Base-by-base conservation (phyloP, 2,329 filamentous ascomycete species). In the Botrytis aclada region DNA sequence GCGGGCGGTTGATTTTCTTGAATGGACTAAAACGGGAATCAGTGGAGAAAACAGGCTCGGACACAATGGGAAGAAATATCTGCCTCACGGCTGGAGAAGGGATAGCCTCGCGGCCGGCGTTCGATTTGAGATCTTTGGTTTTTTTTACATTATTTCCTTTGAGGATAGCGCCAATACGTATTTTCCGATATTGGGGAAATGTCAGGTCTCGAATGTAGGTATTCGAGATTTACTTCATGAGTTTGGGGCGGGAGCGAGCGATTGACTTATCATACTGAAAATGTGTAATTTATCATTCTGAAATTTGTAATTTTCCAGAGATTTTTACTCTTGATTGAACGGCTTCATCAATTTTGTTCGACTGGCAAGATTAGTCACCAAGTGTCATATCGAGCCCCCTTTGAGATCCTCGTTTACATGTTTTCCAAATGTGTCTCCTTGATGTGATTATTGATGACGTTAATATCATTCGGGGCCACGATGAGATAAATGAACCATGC, bases 71-170 rank as follows among this genome's bases (percentile, higher is more conserved):
- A 60, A 54, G 47, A 56, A 47, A 43, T 22, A 69, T 70, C 34
- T 72, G 71, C 71, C 71, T 72, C 71, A 70, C 71, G 71, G 71
- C 71, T 66, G 37, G 71, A 70, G 58, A 62, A 70, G 20, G 62
- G 43, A 72, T 54, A 69, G 71, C 71, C 64, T 72, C 65, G 22
- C 71, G 71, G 71, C 71, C 70, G 70, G 71, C 71, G 65, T 70
- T 72, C 20, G n/a, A 69, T 70, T 54, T 51, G 71, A 45, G 34
- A 22, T 37, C 45, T n/a, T 63, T 63, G 29, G 34, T 18, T 39
- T n/a, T 22, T 22, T 63, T 41, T 18, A 63, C 5, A 62, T 63
- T 16, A 34, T 70, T 70, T 72, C 43, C 2, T 72, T 72, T 51
- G 64, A 56, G 37, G 39, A 32, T 56, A 32, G 34, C 45, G 47